phyloP scores from a whole-genome alignment of 768 basidiomycete genomes.

The Galerina marginata region DNA sequence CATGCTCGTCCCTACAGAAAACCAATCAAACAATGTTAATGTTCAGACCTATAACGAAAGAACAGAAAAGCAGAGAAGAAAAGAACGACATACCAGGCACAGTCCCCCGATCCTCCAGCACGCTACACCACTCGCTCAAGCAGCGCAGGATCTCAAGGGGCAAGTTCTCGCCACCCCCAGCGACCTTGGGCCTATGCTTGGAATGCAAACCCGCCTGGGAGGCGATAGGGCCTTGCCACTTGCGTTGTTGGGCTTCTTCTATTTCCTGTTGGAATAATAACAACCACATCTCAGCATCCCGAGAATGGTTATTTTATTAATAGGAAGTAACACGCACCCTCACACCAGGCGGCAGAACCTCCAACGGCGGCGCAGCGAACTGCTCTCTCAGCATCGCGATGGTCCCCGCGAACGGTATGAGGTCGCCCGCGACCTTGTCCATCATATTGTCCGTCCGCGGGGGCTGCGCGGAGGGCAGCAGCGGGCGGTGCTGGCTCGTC shows the following conservation, averaged over 20 bases:
- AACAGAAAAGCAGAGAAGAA: neutral
- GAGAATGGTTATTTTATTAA: no score
- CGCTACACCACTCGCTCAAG: slow-evolving; percentile 63
- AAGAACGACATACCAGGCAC: slow-evolving; percentile 51
- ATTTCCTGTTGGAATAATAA: neutral
- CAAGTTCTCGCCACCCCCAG: slow-evolving; percentile 56
- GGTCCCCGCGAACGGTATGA: slow-evolving; percentile 46
- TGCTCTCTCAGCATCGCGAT: slow-evolving; percentile 27
- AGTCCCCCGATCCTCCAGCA: slow-evolving; percentile 61
- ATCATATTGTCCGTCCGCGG: slow-evolving; percentile 26
- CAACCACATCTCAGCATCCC: no score
- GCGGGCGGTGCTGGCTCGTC: slow-evolving; percentile 34
- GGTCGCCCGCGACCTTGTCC: slow-evolving; percentile 38
- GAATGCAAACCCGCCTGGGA: slow-evolving; percentile 33
- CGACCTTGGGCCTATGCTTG: slow-evolving; percentile 42
- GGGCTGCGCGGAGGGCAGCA: slow-evolving; percentile 45
- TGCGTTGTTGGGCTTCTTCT: slow-evolving; percentile 13
- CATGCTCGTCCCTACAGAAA: slow-evolving; percentile 48
- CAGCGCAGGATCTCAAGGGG: slow-evolving; percentile 61
- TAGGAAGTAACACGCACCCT: slow-evolving; percentile 5
- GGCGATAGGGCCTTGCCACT: slow-evolving; percentile 41
- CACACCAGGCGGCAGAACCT: slow-evolving; percentile 20
- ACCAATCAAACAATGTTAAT: neutral
- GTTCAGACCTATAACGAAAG: neutral
- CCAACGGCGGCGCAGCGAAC: slow-evolving; percentile 24